Percentiles rank a stretch among this genome's conserved stretches.
phyloP scores from a whole-genome alignment of 805 yeast species.

The Candida corydali region DNA sequence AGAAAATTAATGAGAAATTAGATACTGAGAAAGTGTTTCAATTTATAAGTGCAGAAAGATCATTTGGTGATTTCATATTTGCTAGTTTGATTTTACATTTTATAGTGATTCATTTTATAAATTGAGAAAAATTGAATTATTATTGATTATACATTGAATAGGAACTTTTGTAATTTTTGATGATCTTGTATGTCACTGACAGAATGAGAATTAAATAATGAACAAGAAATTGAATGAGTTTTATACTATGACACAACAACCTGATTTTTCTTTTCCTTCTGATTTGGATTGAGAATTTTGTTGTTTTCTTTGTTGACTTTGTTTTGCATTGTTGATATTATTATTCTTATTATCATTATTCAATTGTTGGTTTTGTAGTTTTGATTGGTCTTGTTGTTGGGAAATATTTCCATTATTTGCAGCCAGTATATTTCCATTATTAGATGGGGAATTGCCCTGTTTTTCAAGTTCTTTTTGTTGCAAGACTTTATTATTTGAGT shows the following conservation, averaged over 20 bases:
- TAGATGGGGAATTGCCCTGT: not conserved
- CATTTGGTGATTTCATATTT: conserved; percentile 83
- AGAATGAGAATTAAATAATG: not conserved
- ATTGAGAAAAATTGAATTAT: conserved; percentile 40
- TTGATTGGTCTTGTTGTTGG: conserved; percentile 1
- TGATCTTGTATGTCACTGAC: not conserved
- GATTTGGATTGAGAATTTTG: conserved; percentile 4
- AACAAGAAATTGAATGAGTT: not conserved
- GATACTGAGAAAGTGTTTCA: conserved; percentile 13
- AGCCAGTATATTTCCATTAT: conserved; percentile 2
- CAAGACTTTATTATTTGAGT: conserved; percentile 6
- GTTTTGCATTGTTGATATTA: not conserved
- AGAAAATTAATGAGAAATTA: conserved; percentile 3
- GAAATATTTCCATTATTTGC: conserved; percentile 5
- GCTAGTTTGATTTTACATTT: conserved; percentile 89
- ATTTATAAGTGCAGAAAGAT: conserved; percentile 40
- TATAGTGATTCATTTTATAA: conserved; percentile 84
- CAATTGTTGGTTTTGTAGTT: not conserved
- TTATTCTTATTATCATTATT: not conserved
- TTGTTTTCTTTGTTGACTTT: conserved; percentile 1
- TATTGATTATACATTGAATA: too few species aligned
- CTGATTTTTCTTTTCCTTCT: conserved; percentile 28
- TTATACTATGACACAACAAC: conserved; percentile 35
- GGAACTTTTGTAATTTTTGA: too few species aligned
- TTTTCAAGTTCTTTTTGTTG: conserved; percentile 1